These are phyloP conservation scores for Elaeagnus macrophylla DNA, from an alignment of 306 rosid genomes.

Conservation along the genomic window DNA sequence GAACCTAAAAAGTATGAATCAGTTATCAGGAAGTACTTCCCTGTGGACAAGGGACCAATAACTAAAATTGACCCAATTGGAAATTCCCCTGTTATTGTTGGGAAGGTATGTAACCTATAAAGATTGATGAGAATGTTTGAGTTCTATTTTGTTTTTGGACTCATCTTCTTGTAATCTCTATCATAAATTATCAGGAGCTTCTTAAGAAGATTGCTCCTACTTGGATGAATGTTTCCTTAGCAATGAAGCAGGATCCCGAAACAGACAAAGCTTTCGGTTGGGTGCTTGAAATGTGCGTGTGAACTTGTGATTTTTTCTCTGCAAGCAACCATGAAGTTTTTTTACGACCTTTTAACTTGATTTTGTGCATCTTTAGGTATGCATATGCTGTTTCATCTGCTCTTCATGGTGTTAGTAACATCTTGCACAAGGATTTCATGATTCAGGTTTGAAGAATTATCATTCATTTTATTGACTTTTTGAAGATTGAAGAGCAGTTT, in stretches of 20 bases:
- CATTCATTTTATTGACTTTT: not conserved
- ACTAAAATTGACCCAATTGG: constrained; percentile 90
- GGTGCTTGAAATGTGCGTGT: constrained; percentile 95
- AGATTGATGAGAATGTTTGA: constrained; percentile 6
- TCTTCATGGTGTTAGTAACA: constrained; percentile 69
- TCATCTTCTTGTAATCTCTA: constrained; percentile 5
- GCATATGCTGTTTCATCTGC: constrained; percentile 96
- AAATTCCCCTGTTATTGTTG: constrained; percentile 91
- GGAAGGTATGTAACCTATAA: constrained; percentile 49
- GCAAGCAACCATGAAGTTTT: constrained; percentile 3
- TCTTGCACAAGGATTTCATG: constrained; percentile 90
- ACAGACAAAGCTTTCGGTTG: constrained; percentile 98
- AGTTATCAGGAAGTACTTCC: constrained; percentile 70
- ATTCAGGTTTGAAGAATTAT: constrained; percentile 63
- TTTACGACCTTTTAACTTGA: not conserved
- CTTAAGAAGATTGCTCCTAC: constrained; percentile 98
- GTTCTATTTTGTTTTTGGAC: constrained; percentile 1
- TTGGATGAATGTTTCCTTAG: constrained; percentile 97
- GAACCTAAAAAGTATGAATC: constrained; percentile 78
- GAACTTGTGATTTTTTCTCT: constrained; percentile 9
- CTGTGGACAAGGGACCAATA: constrained; percentile 68
- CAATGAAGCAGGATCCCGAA: constrained; percentile 98
- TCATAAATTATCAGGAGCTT: constrained; percentile 47
- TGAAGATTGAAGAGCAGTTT: not conserved
- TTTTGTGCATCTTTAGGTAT: constrained; percentile 52